Base-by-base conservation (phyloP, 2,329 filamentous ascomycete genomes). In the Byssochlamys sp. region DNA sequence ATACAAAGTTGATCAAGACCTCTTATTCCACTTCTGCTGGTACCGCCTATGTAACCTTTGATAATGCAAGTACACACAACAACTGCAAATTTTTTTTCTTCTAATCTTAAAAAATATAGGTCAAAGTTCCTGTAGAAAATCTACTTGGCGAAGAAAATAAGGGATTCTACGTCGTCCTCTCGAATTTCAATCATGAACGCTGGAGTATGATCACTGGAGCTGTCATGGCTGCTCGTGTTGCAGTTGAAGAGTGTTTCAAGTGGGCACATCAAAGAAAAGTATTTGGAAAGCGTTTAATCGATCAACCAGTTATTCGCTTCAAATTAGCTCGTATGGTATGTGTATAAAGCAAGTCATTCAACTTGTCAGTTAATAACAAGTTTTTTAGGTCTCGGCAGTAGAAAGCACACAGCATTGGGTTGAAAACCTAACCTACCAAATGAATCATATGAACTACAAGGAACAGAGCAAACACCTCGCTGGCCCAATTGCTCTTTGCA, bases 141-240 rank as follows among this genome's bases (percentile, higher is more conserved):
- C 77, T 95, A 14, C 77, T 95, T 4, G 90, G 90, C 60, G 78
- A 89, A 69, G 90, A 95, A 75, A 84, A 94, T 78, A 89, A 92
- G 76, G 90, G 90, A 5, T 91, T 95, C 68, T 82, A 86, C 60
- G 88, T 94, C 29, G 90, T 95, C 68, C 80, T 94, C 69, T 84
- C 82, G 75, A 95, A 95, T 76, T 95, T 95, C 77, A 94, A 94
- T 79, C 89, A 94, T 75, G 89, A 91, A 76, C 82, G 88, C 31
- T 90, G 87, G 81, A 86, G 82, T 74, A 90, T 91, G 87, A 78
- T 79, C 57, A 85, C 83, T 63, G 84, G 76, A 54, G 83, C 85
- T 2, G 80, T 86, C 59, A 84, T 88, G 54, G 79, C 81, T 73
- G 84, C 80, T 56, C 82, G 89, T 61, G 81, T 81, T 1, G 82